Base-by-base conservation (phyloP, 495 filamentous ascomycete species). In the Lasiosphaeris hirsuta region DNA sequence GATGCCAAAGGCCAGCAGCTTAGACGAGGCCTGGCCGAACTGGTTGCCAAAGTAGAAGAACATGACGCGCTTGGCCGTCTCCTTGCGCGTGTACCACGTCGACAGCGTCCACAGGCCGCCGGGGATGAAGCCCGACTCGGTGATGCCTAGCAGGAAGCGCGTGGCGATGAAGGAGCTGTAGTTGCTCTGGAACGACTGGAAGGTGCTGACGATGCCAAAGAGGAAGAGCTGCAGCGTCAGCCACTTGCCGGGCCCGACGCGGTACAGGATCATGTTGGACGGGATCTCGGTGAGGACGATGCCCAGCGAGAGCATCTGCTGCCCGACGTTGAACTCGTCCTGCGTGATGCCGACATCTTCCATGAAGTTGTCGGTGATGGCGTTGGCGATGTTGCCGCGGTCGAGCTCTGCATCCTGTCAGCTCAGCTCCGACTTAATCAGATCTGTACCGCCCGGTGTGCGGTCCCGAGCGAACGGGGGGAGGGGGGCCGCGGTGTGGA, bases 31-130 rank as follows among this genome's bases (percentile, higher is more conserved):
- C 18, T 77, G 74, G 8, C 78, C 81, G 19, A 84, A 69, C 64
- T 70, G 66, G 54, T 73, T 76, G 10, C 84, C 83, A 58, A 84
- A 79, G 65, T 82, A 85, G 68, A 84, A 84, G 7, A 80, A 59
- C 34, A 75, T 77, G 36, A 82, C 75, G 4, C 82, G 77, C 37
- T 83, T 72, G 63, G 78, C 81, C 0, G 77, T 78, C 63, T 86
- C 83, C 3, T 74, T 69, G 23, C 70, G 75, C 57, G 80, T 84
- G 60, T 85, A 86, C 81, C 83, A 85, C 4, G 76, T 79, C 2
- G 82, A 81, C n/a, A 85, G 72, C 11, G 81, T 84, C 56, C 81
- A 86, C 0, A 86, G 69, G 2, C 78, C 77, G n/a, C 77, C 81
- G 38, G 83, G 83, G 56, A 85, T 84, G 59, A 82, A 86, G 5